These are phyloP conservation scores for Meripilus lineatus DNA, from an alignment of 1,284 basidiomycete species.

Conservation along the genomic window DNA sequence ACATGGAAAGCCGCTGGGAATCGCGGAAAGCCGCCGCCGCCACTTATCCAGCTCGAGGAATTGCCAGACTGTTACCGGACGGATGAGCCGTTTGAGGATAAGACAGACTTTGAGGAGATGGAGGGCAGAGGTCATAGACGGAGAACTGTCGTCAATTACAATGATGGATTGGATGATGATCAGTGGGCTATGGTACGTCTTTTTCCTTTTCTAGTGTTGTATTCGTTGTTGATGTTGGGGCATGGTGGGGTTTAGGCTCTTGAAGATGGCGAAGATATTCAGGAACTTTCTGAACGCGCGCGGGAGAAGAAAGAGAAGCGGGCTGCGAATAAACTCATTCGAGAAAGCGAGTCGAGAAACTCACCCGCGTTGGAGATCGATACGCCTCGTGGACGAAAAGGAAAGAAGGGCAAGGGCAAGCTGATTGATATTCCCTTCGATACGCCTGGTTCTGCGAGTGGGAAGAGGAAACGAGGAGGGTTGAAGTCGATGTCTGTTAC, in stretches of 20 bases:
- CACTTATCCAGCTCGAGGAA: conserved; percentile 86
- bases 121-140: conserved; percentile 85
- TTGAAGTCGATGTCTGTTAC: conserved; percentile 74
- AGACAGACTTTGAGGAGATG: conserved; percentile 62
- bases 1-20: conserved; percentile 76
- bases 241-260: conserved; percentile 61
- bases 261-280: conserved; percentile 84
- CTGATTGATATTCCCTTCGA: conserved; percentile 44
- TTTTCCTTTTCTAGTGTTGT: neutral
- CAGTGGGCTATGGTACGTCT: conserved; percentile 78
- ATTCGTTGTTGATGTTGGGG: conserved; percentile 1
- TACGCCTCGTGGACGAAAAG: conserved; percentile 45
- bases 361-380: conserved; percentile 63
- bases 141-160: conserved; percentile 86
- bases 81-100: conserved; percentile 73
- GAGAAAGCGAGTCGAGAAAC: conserved; percentile 36
- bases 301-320: conserved; percentile 62
- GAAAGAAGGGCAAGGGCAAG: conserved; percentile 68
- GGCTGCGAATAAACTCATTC: conserved; percentile 24
- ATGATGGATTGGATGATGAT: conserved; percentile 92
- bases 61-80: conserved; percentile 90
- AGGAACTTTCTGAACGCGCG: conserved; percentile 63
- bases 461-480: conserved; percentile 65
- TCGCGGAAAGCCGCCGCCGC: conserved; percentile 74
- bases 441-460: conserved; percentile 34